Evolutionary conservation across 108 stramenopile genomes (phyloP).

Genomic region (Craspedostauros australis): DNA sequence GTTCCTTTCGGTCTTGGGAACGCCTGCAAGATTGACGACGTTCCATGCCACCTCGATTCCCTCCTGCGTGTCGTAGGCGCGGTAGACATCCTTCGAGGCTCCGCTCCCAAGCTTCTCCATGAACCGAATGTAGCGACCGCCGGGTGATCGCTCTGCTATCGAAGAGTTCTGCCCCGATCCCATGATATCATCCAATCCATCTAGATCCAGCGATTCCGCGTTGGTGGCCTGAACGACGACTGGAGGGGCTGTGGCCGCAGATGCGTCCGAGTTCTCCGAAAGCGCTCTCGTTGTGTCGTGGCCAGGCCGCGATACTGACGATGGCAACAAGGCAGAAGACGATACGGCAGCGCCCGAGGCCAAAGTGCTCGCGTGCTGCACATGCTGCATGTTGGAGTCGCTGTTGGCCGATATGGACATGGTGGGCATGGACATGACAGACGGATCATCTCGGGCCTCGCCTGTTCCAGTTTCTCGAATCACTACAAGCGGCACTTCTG

Average conservation of each 20-base stretch:
- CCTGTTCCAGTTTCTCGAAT: too few species aligned
- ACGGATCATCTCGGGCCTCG: too few species aligned
- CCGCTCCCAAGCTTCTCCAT: conserved; percentile 92
- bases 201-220: neutral
- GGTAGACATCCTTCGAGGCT: conserved; percentile 93
- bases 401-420: too few species aligned
- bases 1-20: conserved; percentile 78
- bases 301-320: too few species aligned
- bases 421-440: too few species aligned
- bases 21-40: conserved; percentile 83
- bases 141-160: conserved; percentile 86
- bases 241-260: neutral
- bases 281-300: too few species aligned
- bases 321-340: too few species aligned
- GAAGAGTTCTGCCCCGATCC: conserved; percentile 27
- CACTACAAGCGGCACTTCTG: too few species aligned
- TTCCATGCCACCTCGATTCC: conserved; percentile 99
- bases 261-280: too few species aligned
- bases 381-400: too few species aligned
- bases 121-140: conserved; percentile 92
- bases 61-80: conserved; percentile 95
- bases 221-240: neutral
- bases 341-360: too few species aligned
- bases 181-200: conserved; percentile 21
- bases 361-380: too few species aligned